A percentile compares a stretch with the other conserved stretches of the same genome.
Conservation (phyloP, 306 rosid genomes). For the Cercis canadensis region DNA sequence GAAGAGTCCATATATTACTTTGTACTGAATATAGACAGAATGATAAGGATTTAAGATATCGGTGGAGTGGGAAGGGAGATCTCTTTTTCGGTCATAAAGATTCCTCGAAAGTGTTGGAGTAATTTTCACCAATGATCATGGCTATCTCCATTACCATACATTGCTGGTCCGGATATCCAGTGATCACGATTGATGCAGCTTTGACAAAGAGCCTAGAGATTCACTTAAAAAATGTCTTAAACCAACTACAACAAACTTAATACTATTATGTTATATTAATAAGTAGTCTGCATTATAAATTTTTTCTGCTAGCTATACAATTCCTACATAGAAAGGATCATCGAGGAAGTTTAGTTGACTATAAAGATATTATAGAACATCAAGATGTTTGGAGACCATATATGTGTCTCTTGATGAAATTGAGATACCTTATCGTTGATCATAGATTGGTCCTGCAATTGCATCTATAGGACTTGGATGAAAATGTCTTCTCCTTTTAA, state of each 20-base stretch:
- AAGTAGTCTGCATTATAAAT: not conserved
- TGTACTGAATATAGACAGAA: conserved; percentile 45
- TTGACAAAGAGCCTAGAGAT: conserved; percentile 43
- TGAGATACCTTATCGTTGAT: not conserved
- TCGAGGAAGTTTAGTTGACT: too few relatives aligned
- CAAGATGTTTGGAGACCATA: not conserved
- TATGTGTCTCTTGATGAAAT: not conserved
- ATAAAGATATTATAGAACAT: too few relatives aligned
- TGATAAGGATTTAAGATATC: conserved; percentile 54
- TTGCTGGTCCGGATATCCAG: conserved; percentile 40
- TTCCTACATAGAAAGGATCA: not conserved
- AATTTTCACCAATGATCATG: conserved; percentile 68
- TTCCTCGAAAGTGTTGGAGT: conserved; percentile 57
- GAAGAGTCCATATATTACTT: conserved; percentile 50
- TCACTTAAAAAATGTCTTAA: conserved; percentile 14
- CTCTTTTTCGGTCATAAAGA: conserved; percentile 46
- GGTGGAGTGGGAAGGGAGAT: conserved; percentile 38
- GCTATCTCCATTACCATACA: conserved; percentile 47
- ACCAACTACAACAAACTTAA: conserved; percentile 13
- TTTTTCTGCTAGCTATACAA: not conserved
- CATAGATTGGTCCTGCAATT: not conserved
- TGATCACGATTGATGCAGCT: conserved; percentile 47
- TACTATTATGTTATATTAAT: not conserved
- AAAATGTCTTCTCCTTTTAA: conserved; percentile 16
- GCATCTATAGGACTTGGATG: not conserved